Evolutionary conservation across 176 grass and related monocot species (phyloP), one percentile per base, ranked within the genome.

Genomic region (Carex parvula): DNA sequence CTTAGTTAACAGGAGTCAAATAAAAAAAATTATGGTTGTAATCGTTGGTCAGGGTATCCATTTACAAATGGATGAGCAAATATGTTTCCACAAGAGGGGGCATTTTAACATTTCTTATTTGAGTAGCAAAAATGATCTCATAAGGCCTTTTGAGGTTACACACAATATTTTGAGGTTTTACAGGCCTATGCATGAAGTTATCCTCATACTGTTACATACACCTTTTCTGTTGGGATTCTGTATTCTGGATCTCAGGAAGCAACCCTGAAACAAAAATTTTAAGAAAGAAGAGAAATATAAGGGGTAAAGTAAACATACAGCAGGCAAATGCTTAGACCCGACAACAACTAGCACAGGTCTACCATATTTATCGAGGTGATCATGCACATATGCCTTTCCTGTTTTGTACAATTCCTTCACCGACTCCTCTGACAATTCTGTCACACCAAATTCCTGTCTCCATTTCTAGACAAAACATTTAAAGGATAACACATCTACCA

Each of bases 351-450:
- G 85, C 30, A 99, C 93, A 44, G 96, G 91, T 83, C 93, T 85
- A 20, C 83, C 93, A 63, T 87, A 85, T 17, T 89, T 65, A 82
- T 99, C 91, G 52, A 91, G 79, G 83, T 72, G 90, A 85, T 95
- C 90, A 84, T 95, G 93, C 57, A 99, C 88, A 85, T 95, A 99
- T 42, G 91, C 91, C 32, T 95, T 95, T 87, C 91, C 81, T 71
- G 93, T 99, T 87, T 83, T 59, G 79, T 92, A 92, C 58, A 94
- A 64, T 52, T 66, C 84, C 86, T 90, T 89, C 52, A 99, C 87
- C 1, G 93, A 92, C 63, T 99, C 89, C 87, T 99, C 84, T 60
- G 86, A 89, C 83, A 99, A 87, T 66, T 88, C 84, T 18, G 91
- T 88, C 67, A 92, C 85, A 22, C 50, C 29, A 87, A 94, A 99